Percentiles rank a stretch among this genome's conserved stretches.
phyloP scores from a whole-genome alignment of 1,139 yeast genomes.

The Scheffersomyces cryptocercus region DNA sequence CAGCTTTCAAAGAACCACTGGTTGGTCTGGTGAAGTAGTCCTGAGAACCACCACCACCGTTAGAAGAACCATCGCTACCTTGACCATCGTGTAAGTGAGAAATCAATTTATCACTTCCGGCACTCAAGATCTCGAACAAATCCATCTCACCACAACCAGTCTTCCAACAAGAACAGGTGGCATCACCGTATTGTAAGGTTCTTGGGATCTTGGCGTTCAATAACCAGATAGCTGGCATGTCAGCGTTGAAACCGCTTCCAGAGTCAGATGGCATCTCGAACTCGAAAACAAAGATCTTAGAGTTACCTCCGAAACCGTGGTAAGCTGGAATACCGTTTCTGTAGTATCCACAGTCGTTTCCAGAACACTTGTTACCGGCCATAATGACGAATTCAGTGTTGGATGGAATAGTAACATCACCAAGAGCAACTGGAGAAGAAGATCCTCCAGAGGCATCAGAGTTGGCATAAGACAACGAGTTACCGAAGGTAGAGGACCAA shows the following conservation, averaged over 20 bases:
- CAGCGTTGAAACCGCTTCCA: constrained; percentile 39
- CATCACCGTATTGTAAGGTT: constrained; percentile 68
- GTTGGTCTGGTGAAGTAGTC: constrained; percentile 89
- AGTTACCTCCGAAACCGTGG: constrained; percentile 67
- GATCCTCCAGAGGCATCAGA: constrained; percentile 46
- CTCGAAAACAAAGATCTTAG: constrained; percentile 72
- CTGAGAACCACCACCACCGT: constrained; percentile 83
- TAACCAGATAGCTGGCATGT: constrained; percentile 81
- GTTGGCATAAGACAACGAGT: constrained; percentile 28
- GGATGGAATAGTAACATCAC: constrained; percentile 52
- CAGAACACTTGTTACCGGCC: constrained; percentile 59
- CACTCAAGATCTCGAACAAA: constrained; percentile 66
- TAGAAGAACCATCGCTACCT: constrained; percentile 45
- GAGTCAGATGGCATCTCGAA: constrained; percentile 62
- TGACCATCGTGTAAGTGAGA: constrained; percentile 87
- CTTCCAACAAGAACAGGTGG: constrained; percentile 73
- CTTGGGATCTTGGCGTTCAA: constrained; percentile 77
- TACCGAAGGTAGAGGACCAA: constrained; percentile 26
- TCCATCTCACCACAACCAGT: constrained; percentile 84
- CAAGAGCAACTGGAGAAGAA: constrained; percentile 48
- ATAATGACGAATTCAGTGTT: constrained; percentile 61
- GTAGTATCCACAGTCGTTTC: constrained; percentile 63
- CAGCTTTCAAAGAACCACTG: constrained; percentile 78
- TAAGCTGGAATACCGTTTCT: constrained; percentile 72
- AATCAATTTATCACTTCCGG: constrained; percentile 75